Conservation (phyloP, 352 stramenopile species). For the Phytophthora citricola region DNA sequence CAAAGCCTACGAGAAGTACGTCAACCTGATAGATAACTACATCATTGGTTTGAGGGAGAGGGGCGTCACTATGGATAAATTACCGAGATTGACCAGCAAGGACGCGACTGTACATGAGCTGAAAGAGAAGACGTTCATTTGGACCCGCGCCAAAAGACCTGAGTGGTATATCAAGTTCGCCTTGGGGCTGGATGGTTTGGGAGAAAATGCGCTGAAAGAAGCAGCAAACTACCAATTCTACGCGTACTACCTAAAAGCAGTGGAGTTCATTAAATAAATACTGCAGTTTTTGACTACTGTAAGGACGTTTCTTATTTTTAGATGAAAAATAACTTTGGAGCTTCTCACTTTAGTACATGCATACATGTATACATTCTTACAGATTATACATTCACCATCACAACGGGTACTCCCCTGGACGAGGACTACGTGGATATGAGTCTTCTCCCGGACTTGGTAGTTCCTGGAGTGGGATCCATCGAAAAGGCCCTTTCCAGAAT, state of each 20-base stretch:
- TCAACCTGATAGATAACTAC: slow-evolving; percentile 20
- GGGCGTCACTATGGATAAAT: not conserved
- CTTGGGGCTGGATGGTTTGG: slow-evolving; percentile 18
- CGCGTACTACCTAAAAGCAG: slow-evolving; percentile 6
- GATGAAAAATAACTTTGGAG: too few species aligned
- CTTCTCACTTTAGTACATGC: too few species aligned
- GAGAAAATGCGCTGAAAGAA: slow-evolving; percentile 8
- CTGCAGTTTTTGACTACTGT: too few species aligned
- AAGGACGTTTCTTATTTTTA: too few species aligned
- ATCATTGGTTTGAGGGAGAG: slow-evolving; percentile 1
- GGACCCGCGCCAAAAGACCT: slow-evolving; percentile 1
- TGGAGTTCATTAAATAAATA: not conserved
- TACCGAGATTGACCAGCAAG: slow-evolving; percentile 12
- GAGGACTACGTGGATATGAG: too few species aligned
- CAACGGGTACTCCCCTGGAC: too few species aligned
- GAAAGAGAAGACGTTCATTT: slow-evolving; percentile 12
- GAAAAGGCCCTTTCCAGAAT: too few species aligned
- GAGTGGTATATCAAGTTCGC: slow-evolving; percentile 20
- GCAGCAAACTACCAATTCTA: slow-evolving; percentile 16
- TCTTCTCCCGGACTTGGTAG: too few species aligned
- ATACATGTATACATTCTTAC: too few species aligned
- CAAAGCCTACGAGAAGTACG: slow-evolving; percentile 12
- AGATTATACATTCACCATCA: too few species aligned
- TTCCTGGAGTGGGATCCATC: too few species aligned
- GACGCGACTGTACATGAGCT: not conserved